phyloP scores from a whole-genome alignment of 495 filamentous ascomycete species.

The Penicillium paxilli region DNA sequence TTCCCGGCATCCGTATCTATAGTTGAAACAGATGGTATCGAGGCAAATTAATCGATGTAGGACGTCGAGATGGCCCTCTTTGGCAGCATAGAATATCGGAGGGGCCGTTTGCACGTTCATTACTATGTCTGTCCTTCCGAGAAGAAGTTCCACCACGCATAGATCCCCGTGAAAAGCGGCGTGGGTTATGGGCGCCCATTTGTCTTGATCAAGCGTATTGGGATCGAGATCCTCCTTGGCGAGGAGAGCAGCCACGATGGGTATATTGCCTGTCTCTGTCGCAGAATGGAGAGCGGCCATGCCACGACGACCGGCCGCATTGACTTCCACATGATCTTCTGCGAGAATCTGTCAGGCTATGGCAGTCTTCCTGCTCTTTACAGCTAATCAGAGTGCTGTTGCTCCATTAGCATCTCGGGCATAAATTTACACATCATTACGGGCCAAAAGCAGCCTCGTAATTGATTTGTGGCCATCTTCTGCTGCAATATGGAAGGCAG shows the following conservation, averaged over 20 bases:
- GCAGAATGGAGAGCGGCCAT: conserved; percentile 3
- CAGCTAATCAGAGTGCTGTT: conserved; percentile 10
- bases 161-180: conserved; percentile 4
- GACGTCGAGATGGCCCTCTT: conserved; percentile 2
- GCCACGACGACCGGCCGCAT: neutral
- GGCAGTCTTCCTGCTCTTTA: neutral
- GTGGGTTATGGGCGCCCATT: conserved; percentile 1
- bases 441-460: conserved; percentile 3
- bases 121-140: conserved; percentile 8
- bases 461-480: conserved; percentile 6
- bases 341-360: conserved; percentile 4
- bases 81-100: conserved; percentile 8
- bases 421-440: conserved; percentile 6
- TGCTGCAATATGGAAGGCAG: conserved; percentile 13
- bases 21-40: conserved; percentile 7
- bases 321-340: conserved; percentile 8
- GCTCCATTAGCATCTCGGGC: conserved; percentile 1
- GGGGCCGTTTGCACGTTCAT: conserved; percentile 3
- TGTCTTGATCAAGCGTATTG: neutral
- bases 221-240: conserved; percentile 3
- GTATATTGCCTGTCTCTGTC: conserved; percentile 1
- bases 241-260: conserved; percentile 1
- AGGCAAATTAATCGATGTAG: conserved; percentile 6
- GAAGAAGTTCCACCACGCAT: conserved; percentile 6
- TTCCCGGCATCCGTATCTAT: neutral